Conservation (phyloP, 1,139 yeast species). For the Yamadazyma kanchanaburiensis region DNA sequence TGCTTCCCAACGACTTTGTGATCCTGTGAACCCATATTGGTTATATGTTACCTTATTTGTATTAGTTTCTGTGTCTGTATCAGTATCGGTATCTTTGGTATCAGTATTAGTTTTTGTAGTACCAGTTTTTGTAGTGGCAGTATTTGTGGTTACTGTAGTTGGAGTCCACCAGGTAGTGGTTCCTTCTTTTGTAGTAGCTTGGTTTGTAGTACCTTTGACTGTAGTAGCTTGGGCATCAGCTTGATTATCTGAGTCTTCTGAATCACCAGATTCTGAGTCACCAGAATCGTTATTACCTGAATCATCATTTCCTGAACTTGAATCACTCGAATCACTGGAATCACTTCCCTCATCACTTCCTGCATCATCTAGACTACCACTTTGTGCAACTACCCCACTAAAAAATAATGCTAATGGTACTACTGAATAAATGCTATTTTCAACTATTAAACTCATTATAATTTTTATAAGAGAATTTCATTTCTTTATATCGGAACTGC, state of each 20-base stretch:
- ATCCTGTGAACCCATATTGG: constrained; percentile 45
- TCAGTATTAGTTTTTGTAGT: constrained; percentile 3
- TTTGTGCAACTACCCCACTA: constrained; percentile 4
- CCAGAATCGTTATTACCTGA: constrained; percentile 3
- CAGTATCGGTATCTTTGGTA: constrained; percentile 8
- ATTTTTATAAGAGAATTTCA: too few species aligned
- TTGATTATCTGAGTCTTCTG: constrained; percentile 1
- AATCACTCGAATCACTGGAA: constrained; percentile 2
- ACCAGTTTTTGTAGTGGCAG: constrained; percentile 3
- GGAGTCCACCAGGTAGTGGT: constrained; percentile 3
- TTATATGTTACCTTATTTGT: constrained; percentile 24
- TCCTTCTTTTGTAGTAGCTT: constrained; percentile 3
- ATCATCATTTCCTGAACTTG: background rate
- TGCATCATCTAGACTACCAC: constrained; percentile 6
- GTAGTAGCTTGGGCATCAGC: constrained; percentile 4
- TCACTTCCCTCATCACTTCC: background rate
- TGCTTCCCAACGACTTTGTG: constrained; percentile 34
- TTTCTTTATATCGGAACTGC: too few species aligned
- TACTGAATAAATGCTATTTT: too few species aligned
- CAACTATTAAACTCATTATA: too few species aligned
- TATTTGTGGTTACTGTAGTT: constrained; percentile 7
- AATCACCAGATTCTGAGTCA: background rate
- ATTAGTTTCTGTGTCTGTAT: constrained; percentile 7
- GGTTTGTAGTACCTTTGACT: constrained; percentile 1
- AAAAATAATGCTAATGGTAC: constrained; percentile 6